Conservation (phyloP, 768 basidiomycete genomes). For the Dacryopinax primogenitus region DNA sequence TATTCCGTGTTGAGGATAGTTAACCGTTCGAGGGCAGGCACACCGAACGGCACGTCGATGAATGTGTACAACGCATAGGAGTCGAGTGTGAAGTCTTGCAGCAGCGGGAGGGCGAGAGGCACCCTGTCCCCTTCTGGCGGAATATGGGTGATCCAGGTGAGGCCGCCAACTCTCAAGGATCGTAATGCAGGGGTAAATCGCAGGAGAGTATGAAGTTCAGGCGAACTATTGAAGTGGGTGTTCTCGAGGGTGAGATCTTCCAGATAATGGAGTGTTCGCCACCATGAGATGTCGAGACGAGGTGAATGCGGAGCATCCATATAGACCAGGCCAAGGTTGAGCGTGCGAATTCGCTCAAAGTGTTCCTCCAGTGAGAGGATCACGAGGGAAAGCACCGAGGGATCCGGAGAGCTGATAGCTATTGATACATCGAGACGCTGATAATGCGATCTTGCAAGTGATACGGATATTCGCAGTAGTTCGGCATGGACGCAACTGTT, state of each 20-base stretch:
- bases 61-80: background rate
- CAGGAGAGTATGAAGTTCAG: background rate
- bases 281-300: background rate
- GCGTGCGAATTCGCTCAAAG: background rate
- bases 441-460: background rate
- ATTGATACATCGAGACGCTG: background rate
- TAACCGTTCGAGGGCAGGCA: background rate
- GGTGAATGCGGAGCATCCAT: background rate
- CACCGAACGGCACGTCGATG: background rate
- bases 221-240: background rate
- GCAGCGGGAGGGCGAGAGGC: background rate
- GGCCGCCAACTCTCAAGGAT: background rate
- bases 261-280: background rate
- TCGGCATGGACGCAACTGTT: background rate
- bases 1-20: conserved; percentile 2
- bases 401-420: background rate
- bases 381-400: background rate
- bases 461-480: background rate
- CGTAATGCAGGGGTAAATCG: background rate
- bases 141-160: background rate
- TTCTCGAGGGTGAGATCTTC: conserved; percentile 1
- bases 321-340: background rate
- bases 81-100: background rate
- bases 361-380: background rate
- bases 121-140: background rate